Conservation (phyloP, 164 flowering plant genomes). For the Sedum album region DNA sequence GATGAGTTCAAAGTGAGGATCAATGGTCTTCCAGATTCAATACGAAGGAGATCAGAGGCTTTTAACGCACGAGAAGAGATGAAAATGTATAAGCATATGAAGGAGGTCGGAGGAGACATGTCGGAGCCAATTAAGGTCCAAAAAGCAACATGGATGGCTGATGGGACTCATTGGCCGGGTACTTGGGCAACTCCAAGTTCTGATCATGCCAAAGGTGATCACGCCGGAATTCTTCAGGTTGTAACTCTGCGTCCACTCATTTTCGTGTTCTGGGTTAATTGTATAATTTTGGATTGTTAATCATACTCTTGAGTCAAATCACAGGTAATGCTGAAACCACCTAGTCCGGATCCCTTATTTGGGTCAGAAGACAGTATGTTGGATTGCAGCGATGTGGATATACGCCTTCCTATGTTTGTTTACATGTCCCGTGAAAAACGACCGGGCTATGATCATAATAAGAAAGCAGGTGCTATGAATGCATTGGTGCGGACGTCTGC, state of each 20-base stretch:
- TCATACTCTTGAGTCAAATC: neutral
- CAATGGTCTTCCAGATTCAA: conserved; percentile 66
- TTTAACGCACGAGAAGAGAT: conserved; percentile 61
- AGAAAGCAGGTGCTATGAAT: conserved; percentile 6
- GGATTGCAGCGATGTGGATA: conserved; percentile 9
- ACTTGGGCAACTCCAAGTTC: conserved; percentile 53
- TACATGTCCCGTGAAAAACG: conserved; percentile 7
- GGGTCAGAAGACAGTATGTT: conserved; percentile 6
- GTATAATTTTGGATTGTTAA: neutral
- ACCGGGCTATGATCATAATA: conserved; percentile 5
- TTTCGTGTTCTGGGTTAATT: neutral
- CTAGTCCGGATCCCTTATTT: neutral
- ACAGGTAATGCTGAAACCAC: conserved; percentile 9
- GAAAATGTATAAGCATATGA: conserved; percentile 51
- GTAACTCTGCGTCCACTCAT: neutral
- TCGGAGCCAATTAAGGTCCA: conserved; percentile 37
- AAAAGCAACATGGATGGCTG: conserved; percentile 92
- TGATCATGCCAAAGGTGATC: conserved; percentile 68
- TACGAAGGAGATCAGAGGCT: conserved; percentile 71
- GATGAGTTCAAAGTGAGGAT: conserved; percentile 77
- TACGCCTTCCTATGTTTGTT: conserved; percentile 8
- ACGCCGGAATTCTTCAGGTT: conserved; percentile 79
- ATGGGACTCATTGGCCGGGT: conserved; percentile 90
- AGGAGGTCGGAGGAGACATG: conserved; percentile 29
- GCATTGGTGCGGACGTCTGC: conserved; percentile 9